phyloP scores from a whole-genome alignment of 768 basidiomycete species.

The Leccinum boreale region DNA sequence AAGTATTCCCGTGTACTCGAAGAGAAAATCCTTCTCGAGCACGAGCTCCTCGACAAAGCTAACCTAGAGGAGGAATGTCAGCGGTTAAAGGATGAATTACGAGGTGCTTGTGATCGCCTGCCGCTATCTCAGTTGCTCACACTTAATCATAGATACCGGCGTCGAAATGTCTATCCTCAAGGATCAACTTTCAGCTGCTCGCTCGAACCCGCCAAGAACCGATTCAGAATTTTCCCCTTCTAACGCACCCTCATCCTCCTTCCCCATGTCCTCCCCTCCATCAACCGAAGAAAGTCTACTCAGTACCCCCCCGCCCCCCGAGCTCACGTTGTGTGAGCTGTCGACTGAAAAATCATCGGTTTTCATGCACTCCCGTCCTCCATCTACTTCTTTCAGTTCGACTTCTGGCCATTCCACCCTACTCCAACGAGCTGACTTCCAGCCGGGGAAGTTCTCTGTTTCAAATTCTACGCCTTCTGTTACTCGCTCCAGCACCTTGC shows the following conservation, averaged over 20 bases:
- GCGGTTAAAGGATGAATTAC: conserved; percentile 85
- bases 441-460: conserved; percentile 39
- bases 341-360: conserved; percentile 41
- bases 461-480: conserved; percentile 47
- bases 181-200: conserved; percentile 58
- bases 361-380: conserved; percentile 32
- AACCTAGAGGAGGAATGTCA: conserved; percentile 88
- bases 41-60: conserved; percentile 90
- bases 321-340: conserved; percentile 59
- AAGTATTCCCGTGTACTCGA: conserved; percentile 90
- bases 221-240: conserved; percentile 26
- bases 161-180: conserved; percentile 81
- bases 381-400: conserved; percentile 30
- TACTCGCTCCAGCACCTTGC: conserved; percentile 55
- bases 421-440: conserved; percentile 51
- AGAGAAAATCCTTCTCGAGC: conserved; percentile 96
- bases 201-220: conserved; percentile 29
- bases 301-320: conserved; percentile 53
- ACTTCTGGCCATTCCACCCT: conserved; percentile 44
- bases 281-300: conserved; percentile 55
- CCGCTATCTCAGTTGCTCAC: conserved; percentile 9
- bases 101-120: conserved; percentile 61
- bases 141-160: conserved; percentile 61
- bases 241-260: conserved; percentile 31
- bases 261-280: conserved; percentile 29